Percentiles rank a stretch among this genome's conserved stretches.
Evolutionary conservation across 441 rosid species (phyloP).

Genomic region (Aquilaria agallochum): DNA sequence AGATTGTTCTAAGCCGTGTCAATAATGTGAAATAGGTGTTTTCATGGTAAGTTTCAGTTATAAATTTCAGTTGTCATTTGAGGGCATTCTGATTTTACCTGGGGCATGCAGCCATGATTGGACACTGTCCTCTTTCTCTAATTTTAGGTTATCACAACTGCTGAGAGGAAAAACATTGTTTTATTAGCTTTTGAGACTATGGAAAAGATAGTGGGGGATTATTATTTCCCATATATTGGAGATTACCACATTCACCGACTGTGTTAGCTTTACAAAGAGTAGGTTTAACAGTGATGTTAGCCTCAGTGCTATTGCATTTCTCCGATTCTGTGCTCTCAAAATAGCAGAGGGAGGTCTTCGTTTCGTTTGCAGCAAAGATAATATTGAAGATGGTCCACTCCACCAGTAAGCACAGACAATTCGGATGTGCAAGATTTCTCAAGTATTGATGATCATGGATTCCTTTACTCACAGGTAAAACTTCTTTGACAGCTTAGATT

Average conservation of each 20-base stretch:
- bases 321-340: conserved; percentile 86
- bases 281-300: conserved; percentile 81
- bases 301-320: conserved; percentile 92
- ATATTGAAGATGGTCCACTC: conserved; percentile 31
- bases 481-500: not conserved
- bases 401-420: conserved; percentile 26
- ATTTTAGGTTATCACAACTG: conserved; percentile 65
- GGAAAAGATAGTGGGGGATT: conserved; percentile 92
- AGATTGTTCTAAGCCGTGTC: conserved; percentile 94
- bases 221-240: conserved; percentile 80
- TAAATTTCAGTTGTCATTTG: not conserved
- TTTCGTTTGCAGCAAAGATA: conserved; percentile 43
- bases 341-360: conserved; percentile 84
- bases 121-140: conserved; percentile 20
- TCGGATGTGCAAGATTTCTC: conserved; percentile 27
- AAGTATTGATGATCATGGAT: conserved; percentile 65
- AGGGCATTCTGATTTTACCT: too few species aligned
- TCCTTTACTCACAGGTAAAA: conserved; percentile 83
- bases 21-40: conserved; percentile 86
- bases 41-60: conserved; percentile 54
- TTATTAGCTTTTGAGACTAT: conserved; percentile 84
- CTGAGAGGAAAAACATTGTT: conserved; percentile 80
- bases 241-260: conserved; percentile 76
- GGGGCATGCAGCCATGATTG: not conserved
- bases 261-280: conserved; percentile 86